Base-by-base conservation (phyloP, 192 early-diverging fungal species). In the Podila clonocystis region DNA sequence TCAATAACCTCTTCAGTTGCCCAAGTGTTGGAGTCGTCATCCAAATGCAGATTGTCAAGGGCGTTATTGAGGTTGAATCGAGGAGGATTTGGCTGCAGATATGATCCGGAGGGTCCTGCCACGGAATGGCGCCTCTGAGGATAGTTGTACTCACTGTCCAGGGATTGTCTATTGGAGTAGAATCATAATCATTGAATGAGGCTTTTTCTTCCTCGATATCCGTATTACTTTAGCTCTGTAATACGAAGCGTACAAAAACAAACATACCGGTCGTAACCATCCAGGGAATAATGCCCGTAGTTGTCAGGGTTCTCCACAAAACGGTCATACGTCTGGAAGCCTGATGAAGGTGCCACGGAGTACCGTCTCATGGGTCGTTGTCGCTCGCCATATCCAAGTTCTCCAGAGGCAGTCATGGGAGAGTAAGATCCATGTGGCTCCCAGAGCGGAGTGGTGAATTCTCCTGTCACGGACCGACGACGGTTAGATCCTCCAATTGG, bases 121-220 rank as follows among this genome's bases (percentile, higher is more conserved):
- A 86, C 79, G 5, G 87, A 87, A 67, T 88, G 89, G 50, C 86
- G 71, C 50, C 88, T 78, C 64, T 89, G 83, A 12, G 65, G 74
- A 33, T 79, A 75, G 9, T 33, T 66, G 55, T 58, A 70, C 1
- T 75, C 71, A 34, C 28, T 59, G 12, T 82, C 84, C 26, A 24
- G 11, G 4, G 36, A 48, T 20, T 5, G 63, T 33, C 69, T 79
- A 76, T 15, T 45, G 11, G 3, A 15, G 13, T 41, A 15, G 15
- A 45, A 45, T 45, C 41, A 45, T 12, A 45, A 17, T 45, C 41
- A 9, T 38, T 38, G 41, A 45, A 3, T 45, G 13, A 45, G 3
- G 11, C 15, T 45, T 45, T 45, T 45, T 4, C 41, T 45, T 45
- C 41, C 41, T 45, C 41, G 13, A 17, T 15, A 55, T 9, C 52